Evolutionary conservation across 2,329 filamentous ascomycete genomes (phyloP).

Genomic region (Keithomyces neogunnii): DNA sequence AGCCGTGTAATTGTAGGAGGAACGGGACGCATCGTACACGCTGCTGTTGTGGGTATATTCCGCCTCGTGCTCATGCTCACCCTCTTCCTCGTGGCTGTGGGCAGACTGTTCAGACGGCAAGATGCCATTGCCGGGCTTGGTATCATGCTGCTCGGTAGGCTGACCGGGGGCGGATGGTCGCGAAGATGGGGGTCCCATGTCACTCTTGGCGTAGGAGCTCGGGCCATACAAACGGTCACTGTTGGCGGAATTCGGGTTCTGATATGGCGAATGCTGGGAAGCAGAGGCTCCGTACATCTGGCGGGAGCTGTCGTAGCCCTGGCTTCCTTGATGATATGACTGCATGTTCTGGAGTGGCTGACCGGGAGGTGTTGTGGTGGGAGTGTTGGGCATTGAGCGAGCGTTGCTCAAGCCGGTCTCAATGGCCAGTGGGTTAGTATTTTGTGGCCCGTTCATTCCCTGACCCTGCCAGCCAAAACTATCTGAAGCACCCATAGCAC

Average conservation of each 20-base stretch:
- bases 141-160: slow-evolving; percentile 53
- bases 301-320: slow-evolving; percentile 67
- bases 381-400: slow-evolving; percentile 84
- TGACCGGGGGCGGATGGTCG: slow-evolving; percentile 49
- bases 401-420: slow-evolving; percentile 69
- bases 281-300: slow-evolving; percentile 69
- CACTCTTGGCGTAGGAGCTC: slow-evolving; percentile 66
- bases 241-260: slow-evolving; percentile 49
- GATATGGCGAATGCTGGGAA: slow-evolving; percentile 63
- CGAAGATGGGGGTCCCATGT: slow-evolving; percentile 76
- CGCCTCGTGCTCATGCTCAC: slow-evolving; percentile 59
- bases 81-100: slow-evolving; percentile 56
- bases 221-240: slow-evolving; percentile 64
- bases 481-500: slow-evolving; percentile 63
- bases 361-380: slow-evolving; percentile 79
- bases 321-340: slow-evolving; percentile 60
- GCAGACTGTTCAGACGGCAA: slow-evolving; percentile 42
- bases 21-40: slow-evolving; percentile 63
- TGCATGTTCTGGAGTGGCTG: slow-evolving; percentile 66
- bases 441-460: slow-evolving; percentile 53
- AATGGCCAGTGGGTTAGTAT: slow-evolving; percentile 66
- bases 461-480: slow-evolving; percentile 70
- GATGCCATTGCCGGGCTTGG: slow-evolving; percentile 58
- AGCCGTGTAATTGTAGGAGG: slow-evolving; percentile 70
- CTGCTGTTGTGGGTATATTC: slow-evolving; percentile 84